Conservation (phyloP, 2,329 filamentous ascomycete genomes). For the Xylariaceae sp. region DNA sequence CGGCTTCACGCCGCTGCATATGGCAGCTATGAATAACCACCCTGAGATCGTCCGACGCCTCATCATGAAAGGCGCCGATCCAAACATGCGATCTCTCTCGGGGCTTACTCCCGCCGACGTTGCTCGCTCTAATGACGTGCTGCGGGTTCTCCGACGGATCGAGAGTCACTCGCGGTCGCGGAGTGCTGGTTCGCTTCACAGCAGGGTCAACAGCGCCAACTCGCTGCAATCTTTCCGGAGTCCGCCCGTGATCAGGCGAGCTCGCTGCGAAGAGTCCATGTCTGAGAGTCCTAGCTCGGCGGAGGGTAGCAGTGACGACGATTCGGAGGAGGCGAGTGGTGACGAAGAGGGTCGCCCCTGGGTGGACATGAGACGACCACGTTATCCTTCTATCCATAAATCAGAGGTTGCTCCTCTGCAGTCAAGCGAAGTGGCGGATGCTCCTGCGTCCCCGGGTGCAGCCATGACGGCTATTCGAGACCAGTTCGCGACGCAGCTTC, state of each 20-base stretch:
- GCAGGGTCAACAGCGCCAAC: slow-evolving; percentile 66
- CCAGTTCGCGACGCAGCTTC: slow-evolving; percentile 72
- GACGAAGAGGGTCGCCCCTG: slow-evolving; percentile 46
- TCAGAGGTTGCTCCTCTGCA: slow-evolving; percentile 26
- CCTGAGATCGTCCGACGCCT: slow-evolving; percentile 75
- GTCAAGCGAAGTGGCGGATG: slow-evolving; percentile 38
- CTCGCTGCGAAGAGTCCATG: slow-evolving; percentile 42
- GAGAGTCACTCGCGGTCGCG: slow-evolving; percentile 66
- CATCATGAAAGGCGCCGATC: slow-evolving; percentile 72
- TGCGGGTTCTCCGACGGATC: slow-evolving; percentile 64
- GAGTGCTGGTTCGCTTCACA: slow-evolving; percentile 64
- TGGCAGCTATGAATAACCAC: slow-evolving; percentile 77
- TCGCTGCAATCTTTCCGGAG: slow-evolving; percentile 72
- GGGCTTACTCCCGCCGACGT: slow-evolving; percentile 74
- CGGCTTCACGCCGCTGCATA: slow-evolving; percentile 80
- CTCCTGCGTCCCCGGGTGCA: slow-evolving; percentile 58
- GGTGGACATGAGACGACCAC: slow-evolving; percentile 42
- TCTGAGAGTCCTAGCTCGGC: slow-evolving; percentile 46
- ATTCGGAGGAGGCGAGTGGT: slow-evolving; percentile 42
- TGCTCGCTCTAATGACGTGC: slow-evolving; percentile 65
- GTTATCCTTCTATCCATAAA: slow-evolving; percentile 26
- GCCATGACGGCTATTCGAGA: slow-evolving; percentile 73
- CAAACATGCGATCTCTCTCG: slow-evolving; percentile 68
- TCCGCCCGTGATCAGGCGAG: slow-evolving; percentile 43
- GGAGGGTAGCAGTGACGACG: slow-evolving; percentile 40